These are phyloP conservation scores for Handroanthus guayacan DNA, from an alignment of 257 asterid genomes.

Conservation along the genomic window DNA sequence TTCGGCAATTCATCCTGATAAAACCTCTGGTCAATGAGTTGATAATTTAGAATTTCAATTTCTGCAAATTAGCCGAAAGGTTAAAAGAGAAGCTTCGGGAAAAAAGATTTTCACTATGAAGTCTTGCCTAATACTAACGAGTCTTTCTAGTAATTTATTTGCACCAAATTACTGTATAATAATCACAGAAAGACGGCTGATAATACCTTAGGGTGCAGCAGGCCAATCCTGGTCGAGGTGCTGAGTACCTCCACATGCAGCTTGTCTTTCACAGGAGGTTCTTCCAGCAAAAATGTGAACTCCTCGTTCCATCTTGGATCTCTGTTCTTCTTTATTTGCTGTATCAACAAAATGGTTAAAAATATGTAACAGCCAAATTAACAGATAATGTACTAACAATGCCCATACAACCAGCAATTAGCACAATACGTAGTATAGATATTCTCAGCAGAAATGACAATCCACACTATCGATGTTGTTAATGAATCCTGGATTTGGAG, in stretches of 20 bases:
- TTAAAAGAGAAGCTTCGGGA: too few relatives aligned
- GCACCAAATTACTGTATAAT: conserved; percentile 10
- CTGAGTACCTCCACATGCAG: conserved; percentile 85
- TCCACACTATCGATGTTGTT: neutral
- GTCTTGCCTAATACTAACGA: neutral
- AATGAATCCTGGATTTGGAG: neutral
- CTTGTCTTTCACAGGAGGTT: conserved; percentile 84
- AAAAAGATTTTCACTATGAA: neutral
- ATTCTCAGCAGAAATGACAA: neutral
- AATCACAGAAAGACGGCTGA: conserved; percentile 19
- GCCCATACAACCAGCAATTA: neutral
- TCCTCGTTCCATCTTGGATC: conserved; percentile 99
- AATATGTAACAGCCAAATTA: conserved; percentile 21
- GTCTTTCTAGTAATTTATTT: conserved; percentile 21
- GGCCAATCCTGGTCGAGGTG: conserved; percentile 81
- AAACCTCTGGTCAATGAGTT: too few relatives aligned
- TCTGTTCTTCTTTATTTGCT: conserved; percentile 94
- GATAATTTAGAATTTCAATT: too few relatives aligned
- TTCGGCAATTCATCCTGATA: too few relatives aligned
- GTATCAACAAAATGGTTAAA: conserved; percentile 33
- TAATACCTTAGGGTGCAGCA: conserved; percentile 93
- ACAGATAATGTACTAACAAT: neutral
- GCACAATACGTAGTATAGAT: conserved; percentile 3
- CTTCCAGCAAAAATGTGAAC: conserved; percentile 77
- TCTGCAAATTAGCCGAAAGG: too few relatives aligned